A percentile compares a stretch with the other conserved stretches of the same genome.
Evolutionary conservation across 805 yeast genomes (phyloP).

Genomic region (Candida easanensis): DNA sequence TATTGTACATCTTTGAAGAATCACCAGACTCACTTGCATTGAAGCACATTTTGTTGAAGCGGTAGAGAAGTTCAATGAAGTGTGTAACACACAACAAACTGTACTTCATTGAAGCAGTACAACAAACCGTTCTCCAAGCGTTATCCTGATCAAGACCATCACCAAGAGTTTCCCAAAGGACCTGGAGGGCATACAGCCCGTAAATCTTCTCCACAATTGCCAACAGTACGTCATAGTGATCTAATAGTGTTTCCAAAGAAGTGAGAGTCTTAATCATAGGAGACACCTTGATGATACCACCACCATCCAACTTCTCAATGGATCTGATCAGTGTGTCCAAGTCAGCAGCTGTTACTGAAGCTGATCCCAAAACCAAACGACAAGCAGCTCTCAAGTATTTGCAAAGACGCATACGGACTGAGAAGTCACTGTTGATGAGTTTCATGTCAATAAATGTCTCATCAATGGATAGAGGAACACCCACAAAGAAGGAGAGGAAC

Average conservation of each 20-base stretch:
- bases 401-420: conserved; percentile 5
- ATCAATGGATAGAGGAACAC: conserved; percentile 23
- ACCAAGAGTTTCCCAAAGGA: conserved; percentile 19
- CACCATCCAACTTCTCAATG: conserved; percentile 19
- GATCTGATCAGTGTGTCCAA: conserved; percentile 11
- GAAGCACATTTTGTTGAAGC: conserved; percentile 13
- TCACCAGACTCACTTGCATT: conserved; percentile 2
- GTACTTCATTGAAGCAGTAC: conserved; percentile 22
- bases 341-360: conserved; percentile 15
- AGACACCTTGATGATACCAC: conserved; percentile 10
- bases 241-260: conserved; percentile 3
- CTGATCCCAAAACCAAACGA: conserved; percentile 5
- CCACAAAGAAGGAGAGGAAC: conserved; percentile 16
- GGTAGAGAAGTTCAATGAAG: conserved; percentile 20
- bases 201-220: conserved; percentile 10
- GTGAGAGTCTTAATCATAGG: conserved; percentile 6
- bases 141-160: conserved; percentile 13
- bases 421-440: background rate
- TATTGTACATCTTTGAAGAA: conserved; percentile 8
- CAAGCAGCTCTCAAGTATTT: conserved; percentile 14
- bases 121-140: conserved; percentile 10
- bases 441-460: conserved; percentile 14
- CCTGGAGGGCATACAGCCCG: conserved; percentile 15
- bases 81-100: conserved; percentile 21
- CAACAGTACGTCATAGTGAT: conserved; percentile 2